Percentiles rank a stretch among this genome's conserved stretches.
phyloP scores from a whole-genome alignment of 352 stramenopile species.

The Phytopythium ostracodes region DNA sequence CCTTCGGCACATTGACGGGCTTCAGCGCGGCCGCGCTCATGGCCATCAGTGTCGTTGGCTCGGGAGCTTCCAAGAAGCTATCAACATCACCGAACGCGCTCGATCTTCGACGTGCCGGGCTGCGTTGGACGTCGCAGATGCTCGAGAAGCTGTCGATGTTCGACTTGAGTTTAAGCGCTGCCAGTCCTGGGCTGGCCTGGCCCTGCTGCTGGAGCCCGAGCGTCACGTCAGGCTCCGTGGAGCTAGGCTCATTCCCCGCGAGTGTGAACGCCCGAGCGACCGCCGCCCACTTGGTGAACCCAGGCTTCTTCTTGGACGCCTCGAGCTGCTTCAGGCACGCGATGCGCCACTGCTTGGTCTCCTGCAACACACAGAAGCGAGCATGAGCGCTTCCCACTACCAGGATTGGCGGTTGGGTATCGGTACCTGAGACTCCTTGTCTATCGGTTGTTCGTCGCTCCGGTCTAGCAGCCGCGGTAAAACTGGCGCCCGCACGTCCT shows the following conservation, averaged over 20 bases:
- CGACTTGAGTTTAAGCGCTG: constrained; percentile 24
- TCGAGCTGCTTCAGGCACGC: constrained; percentile 35
- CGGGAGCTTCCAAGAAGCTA: neutral
- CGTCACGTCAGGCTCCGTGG: constrained; percentile 15
- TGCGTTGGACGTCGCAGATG: constrained; percentile 14
- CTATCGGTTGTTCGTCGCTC: neutral
- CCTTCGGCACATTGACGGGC: neutral
- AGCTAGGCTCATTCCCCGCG: neutral
- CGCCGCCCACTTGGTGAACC: constrained; percentile 33
- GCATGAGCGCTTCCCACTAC: too few species aligned
- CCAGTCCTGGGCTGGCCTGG: neutral
- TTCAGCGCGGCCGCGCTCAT: neutral
- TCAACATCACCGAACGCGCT: neutral
- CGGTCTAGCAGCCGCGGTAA: neutral
- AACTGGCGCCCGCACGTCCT: neutral
- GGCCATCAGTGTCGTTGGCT: neutral
- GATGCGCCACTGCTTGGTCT: constrained; percentile 32
- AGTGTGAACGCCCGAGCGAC: constrained; percentile 33
- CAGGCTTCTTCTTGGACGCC: constrained; percentile 18
- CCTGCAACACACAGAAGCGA: constrained; percentile 16
- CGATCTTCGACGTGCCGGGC: neutral
- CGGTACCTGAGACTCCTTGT: neutral
- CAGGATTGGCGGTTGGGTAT: neutral
- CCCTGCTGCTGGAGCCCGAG: neutral
- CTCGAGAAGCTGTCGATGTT: constrained; percentile 46